Evolutionary conservation across 768 basidiomycete species (phyloP).

Genomic region (Cystofilobasidium bisporidii): DNA sequence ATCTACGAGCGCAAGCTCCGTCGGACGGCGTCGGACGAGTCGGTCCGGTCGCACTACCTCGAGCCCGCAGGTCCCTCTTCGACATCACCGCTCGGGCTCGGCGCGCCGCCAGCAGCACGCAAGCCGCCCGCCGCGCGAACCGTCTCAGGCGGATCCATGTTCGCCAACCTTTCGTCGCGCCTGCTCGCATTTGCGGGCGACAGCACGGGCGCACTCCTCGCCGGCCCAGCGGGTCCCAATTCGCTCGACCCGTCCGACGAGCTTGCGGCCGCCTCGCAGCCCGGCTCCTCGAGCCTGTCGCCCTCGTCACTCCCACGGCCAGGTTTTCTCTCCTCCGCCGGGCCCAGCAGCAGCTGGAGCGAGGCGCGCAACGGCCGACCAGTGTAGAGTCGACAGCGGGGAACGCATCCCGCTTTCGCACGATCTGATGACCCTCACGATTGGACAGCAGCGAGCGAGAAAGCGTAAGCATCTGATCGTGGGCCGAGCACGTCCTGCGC

Average conservation of each 20-base stretch:
- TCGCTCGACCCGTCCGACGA: not conserved
- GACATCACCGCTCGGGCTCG: not conserved
- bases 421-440: too few relatives aligned
- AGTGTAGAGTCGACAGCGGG: too few relatives aligned
- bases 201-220: not conserved
- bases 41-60: constrained; percentile 19
- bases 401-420: too few relatives aligned
- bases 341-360: not conserved
- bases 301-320: not conserved
- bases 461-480: too few relatives aligned
- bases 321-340: not conserved
- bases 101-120: not conserved
- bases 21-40: constrained; percentile 21
- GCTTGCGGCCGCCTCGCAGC: not conserved
- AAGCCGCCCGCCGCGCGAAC: not conserved
- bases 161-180: constrained; percentile 7
- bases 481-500: too few relatives aligned
- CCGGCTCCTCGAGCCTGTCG: not conserved
- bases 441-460: too few relatives aligned
- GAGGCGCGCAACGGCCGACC: too few relatives aligned
- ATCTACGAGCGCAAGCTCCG: constrained; percentile 17
- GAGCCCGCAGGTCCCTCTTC: not conserved
- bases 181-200: constrained; percentile 2
- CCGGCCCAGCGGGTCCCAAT: not conserved
- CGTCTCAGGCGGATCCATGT: not conserved